These are phyloP conservation scores for Ambrosia artemisiifolia DNA, from an alignment of 129 eudicot genomes.

Conservation along the genomic window DNA sequence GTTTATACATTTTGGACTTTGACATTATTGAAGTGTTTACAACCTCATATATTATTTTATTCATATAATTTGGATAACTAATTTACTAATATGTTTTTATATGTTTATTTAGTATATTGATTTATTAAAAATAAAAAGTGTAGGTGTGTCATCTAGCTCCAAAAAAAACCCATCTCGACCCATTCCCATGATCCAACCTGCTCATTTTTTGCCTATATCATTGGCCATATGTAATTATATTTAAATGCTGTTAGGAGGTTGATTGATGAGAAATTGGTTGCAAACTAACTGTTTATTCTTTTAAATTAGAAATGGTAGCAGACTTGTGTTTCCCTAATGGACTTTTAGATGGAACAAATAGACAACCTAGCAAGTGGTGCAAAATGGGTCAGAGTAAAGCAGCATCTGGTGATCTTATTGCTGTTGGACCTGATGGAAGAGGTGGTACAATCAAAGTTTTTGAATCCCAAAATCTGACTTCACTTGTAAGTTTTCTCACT, in stretches of 20 bases:
- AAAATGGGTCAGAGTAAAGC: slow-evolving; percentile 49
- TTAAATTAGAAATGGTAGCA: slow-evolving; percentile 28
- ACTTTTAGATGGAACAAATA: slow-evolving; percentile 64
- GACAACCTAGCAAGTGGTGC: slow-evolving; percentile 90
- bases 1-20: background rate
- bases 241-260: background rate
- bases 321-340: slow-evolving; percentile 65
- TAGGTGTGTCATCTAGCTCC: background rate
- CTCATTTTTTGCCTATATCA: too few species aligned
- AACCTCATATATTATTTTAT: background rate
- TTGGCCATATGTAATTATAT: too few species aligned
- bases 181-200: background rate
- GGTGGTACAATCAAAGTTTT: slow-evolving; percentile 73
- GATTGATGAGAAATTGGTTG: background rate
- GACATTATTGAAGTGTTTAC: background rate
- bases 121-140: background rate
- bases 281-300: slow-evolving; percentile 2
- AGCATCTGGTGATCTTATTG: slow-evolving; percentile 57
- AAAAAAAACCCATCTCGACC: background rate
- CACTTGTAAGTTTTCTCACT: too few species aligned
- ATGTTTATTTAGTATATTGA: background rate
- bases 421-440: slow-evolving; percentile 92
- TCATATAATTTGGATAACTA: background rate
- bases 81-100: background rate
- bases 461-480: slow-evolving; percentile 44